Evolutionary conservation across 768 basidiomycete species (phyloP).

Genomic region (Phallus indusiatus): DNA sequence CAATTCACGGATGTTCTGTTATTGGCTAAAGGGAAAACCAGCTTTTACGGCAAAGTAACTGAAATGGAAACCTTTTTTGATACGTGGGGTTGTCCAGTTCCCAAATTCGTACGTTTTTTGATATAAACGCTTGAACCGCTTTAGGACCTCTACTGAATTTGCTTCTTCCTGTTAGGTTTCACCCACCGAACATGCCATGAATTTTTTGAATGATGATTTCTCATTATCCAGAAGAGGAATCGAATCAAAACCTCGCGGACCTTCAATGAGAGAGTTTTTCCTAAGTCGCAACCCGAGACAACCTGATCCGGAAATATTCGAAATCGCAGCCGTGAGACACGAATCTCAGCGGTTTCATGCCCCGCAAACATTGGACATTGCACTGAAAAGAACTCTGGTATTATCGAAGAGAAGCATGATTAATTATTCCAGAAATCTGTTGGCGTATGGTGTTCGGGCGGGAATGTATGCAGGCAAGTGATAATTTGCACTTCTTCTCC

Average conservation of each 20-base stretch:
- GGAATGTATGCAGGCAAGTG: conserved; percentile 35
- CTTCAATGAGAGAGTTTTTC: neutral
- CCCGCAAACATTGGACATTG: conserved; percentile 16
- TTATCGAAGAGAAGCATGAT: conserved; percentile 36
- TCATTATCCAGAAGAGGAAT: neutral
- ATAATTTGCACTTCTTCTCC: too few relatives aligned
- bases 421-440: conserved; percentile 44
- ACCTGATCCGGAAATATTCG: neutral
- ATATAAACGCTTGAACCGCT: too few relatives aligned
- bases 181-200: conserved; percentile 53
- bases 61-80: conserved; percentile 3
- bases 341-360: neutral
- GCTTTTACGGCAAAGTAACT: conserved; percentile 30
- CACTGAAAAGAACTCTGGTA: conserved; percentile 35
- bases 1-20: conserved; percentile 54
- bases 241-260: too few relatives aligned
- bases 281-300: neutral
- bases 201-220: conserved; percentile 45
- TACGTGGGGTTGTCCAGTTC: neutral
- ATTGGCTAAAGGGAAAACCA: conserved; percentile 40
- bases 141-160: neutral
- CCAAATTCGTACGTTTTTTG: neutral
- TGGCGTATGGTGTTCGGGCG: conserved; percentile 47
- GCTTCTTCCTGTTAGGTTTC: conserved; percentile 25
- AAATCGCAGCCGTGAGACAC: neutral